A percentile compares a stretch with the other conserved stretches of the same genome.
phyloP scores from a whole-genome alignment of 371 early-diverging fungal species.

The Lichtheimia corymbifera region DNA sequence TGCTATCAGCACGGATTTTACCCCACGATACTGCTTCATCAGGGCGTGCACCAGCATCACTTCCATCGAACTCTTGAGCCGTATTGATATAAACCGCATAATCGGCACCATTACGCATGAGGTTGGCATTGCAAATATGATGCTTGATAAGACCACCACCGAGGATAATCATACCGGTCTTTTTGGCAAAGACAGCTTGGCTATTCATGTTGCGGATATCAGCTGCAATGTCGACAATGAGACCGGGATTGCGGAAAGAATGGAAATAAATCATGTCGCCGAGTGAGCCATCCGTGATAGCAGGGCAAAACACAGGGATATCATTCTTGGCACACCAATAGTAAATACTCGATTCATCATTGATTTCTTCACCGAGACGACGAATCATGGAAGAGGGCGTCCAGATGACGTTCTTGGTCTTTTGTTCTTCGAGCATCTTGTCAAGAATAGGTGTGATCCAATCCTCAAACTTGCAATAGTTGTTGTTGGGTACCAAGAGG shows the following conservation, averaged over 20 bases:
- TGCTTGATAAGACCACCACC: constrained; percentile 99
- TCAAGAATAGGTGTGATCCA: constrained; percentile 97
- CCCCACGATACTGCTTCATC: constrained; percentile 99
- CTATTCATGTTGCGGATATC: constrained; percentile 96
- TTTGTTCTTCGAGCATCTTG: constrained; percentile 90
- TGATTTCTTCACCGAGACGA: constrained; percentile 95
- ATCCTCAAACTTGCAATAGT: constrained; percentile 98
- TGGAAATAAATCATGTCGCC: constrained; percentile 99
- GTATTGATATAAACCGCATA: constrained; percentile 99
- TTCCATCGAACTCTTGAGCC: constrained; percentile 99
- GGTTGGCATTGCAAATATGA: constrained; percentile 99
- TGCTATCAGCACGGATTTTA: constrained; percentile 90
- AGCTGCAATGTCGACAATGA: constrained; percentile 94
- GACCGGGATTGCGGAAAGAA: constrained; percentile 90
- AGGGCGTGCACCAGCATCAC: constrained; percentile 98
- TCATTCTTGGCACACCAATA: constrained; percentile 94
- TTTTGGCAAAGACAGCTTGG: constrained; percentile 91
- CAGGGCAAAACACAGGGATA: constrained; percentile 99
- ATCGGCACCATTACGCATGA: constrained; percentile 99
- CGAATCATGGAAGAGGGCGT: constrained; percentile 95
- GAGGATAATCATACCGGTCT: constrained; percentile 97
- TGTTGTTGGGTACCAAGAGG: constrained; percentile 98
- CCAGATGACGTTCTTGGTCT: constrained; percentile 76
- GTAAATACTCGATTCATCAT: constrained; percentile 92
- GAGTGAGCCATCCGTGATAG: constrained; percentile 98